Evolutionary conservation across 495 filamentous ascomycete species (phyloP), one percentile per base, ranked within the genome.

Genomic region (Neurospora terricola): DNA sequence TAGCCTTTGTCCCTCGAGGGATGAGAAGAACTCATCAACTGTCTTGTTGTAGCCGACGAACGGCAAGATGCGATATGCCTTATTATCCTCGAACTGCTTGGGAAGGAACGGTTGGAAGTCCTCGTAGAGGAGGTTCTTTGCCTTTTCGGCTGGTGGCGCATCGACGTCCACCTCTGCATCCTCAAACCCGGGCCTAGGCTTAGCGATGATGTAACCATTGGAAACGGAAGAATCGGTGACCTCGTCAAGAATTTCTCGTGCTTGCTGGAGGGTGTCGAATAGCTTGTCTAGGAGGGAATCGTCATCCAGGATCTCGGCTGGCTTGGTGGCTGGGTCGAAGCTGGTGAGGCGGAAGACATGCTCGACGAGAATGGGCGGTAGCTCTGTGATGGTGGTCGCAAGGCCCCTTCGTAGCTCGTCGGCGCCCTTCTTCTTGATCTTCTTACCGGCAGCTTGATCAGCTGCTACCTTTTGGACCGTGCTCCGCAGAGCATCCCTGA

Each of bases 81-180:
- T 83, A 72, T 91, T 89, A 11, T 89, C 84, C 73, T 90, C 90
- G 76, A 97, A 94, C 77, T 99, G 96, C 38, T 87, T 86, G 0
- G 96, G 96, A 62, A 90, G 85, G 82, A 98, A 99, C 0, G 96
- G 96, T 77, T 98, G 95, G 78, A 97, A 98, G 75, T 99, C 96
- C 70, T 97, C 92, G 76, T 98, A 99, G 12, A 97, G 80, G 5
- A 96, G 76, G 21, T 80, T 79, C 72, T 84, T 83, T 10, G 81
- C 80, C 59, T 85, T 80, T 68, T 84, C 77, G 68, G 76, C 23
- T 30, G 37, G 76, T 66, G 54, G 54, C 27, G 54, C 54, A 66
- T 71, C 36, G 68, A 66, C 27, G 27, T 34, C 27, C 27, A 34
- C 7, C 54, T 66, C 54, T 18, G 54, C 27, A 11, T 73, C 69